Percentiles rank a stretch among this genome's conserved stretches.
These are phyloP conservation scores for Capronia americana DNA, from an alignment of 2,329 filamentous ascomycete genomes.

Conservation along the genomic window DNA sequence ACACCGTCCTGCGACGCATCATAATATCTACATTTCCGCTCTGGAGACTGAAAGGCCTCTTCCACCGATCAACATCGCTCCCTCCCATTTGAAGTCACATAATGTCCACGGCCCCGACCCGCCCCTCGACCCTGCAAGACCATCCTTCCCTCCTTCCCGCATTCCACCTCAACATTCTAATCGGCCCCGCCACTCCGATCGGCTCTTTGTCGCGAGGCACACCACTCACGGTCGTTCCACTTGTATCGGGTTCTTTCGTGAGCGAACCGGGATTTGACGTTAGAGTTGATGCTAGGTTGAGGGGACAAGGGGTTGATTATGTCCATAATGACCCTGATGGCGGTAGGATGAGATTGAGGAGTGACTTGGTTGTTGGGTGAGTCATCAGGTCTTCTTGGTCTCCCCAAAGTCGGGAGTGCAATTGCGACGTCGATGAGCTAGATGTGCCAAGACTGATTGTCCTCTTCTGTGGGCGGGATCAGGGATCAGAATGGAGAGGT, in stretches of 20 bases:
- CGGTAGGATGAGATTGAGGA: slow-evolving; percentile 49
- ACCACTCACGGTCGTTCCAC: slow-evolving; percentile 48
- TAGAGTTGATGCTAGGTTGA: slow-evolving; percentile 47
- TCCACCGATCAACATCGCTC: not conserved
- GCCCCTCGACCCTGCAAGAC: slow-evolving; percentile 22
- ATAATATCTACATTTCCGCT: not conserved
- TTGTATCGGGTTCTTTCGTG: slow-evolving; percentile 47
- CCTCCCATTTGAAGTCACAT: not conserved
- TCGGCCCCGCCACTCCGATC: slow-evolving; percentile 11
- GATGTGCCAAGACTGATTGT: slow-evolving; percentile 9
- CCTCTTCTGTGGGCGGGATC: not conserved
- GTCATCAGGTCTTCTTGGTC: slow-evolving; percentile 23
- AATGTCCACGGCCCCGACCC: not conserved
- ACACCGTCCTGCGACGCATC: not conserved
- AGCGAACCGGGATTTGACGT: slow-evolving; percentile 47
- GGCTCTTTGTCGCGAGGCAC: slow-evolving; percentile 47
- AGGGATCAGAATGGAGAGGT: slow-evolving; percentile 47
- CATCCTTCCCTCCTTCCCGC: slow-evolving; percentile 51
- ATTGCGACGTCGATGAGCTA: not conserved
- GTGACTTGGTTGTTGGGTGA: slow-evolving; percentile 50
- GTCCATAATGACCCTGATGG: slow-evolving; percentile 51
- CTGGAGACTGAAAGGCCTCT: not conserved
- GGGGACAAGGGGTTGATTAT: slow-evolving; percentile 51
- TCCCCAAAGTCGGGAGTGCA: not conserved
- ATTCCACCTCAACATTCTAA: slow-evolving; percentile 48